phyloP scores from a whole-genome alignment of 306 rosid species.

The Prunus armeniaca region DNA sequence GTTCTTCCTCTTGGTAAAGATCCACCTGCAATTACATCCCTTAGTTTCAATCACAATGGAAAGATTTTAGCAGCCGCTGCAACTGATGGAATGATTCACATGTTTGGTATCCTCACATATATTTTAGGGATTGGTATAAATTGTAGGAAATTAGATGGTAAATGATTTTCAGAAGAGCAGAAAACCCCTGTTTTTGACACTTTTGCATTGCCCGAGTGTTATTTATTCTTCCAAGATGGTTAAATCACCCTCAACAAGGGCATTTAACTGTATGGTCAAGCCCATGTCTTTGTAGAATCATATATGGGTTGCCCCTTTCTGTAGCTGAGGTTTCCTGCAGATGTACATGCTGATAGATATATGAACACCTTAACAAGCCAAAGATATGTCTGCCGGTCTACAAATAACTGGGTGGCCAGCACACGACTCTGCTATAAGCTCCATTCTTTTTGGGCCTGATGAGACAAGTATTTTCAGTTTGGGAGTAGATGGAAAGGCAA shows the following conservation, averaged over 20 bases:
- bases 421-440: conserved; percentile 90
- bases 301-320: background rate
- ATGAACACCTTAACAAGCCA: conserved; percentile 50
- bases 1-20: conserved; percentile 98
- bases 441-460: conserved; percentile 92
- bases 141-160: conserved; percentile 5
- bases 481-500: conserved; percentile 89
- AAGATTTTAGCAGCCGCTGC: conserved; percentile 95
- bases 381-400: conserved; percentile 94
- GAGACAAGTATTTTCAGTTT: conserved; percentile 96
- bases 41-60: conserved; percentile 96
- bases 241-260: conserved; percentile 1
- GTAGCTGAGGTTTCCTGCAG: background rate
- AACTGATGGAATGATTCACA: conserved; percentile 95
- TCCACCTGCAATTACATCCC: conserved; percentile 94
- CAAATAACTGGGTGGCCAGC: conserved; percentile 99
- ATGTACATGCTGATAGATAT: background rate
- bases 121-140: conserved; percentile 17
- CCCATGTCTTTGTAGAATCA: background rate
- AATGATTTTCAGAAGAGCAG: background rate
- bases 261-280: background rate
- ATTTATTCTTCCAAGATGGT: background rate
- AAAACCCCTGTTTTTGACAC: background rate
- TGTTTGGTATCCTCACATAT: conserved; percentile 93
- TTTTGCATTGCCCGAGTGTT: background rate